These are phyloP conservation scores for Priceomyces melissophilus DNA, from an alignment of 805 yeast genomes.

Conservation along the genomic window DNA sequence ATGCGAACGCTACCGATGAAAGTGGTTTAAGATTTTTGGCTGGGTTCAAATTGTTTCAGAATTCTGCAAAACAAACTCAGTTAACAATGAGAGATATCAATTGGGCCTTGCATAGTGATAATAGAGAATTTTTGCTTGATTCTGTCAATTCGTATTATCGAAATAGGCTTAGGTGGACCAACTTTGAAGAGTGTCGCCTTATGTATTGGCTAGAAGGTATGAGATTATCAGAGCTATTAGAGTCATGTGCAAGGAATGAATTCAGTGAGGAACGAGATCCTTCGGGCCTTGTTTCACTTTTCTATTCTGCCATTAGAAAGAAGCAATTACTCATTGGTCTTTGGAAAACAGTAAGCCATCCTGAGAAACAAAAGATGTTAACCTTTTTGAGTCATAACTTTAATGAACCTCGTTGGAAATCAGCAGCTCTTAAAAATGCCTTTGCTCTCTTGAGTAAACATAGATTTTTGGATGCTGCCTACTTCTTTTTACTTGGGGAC, in stretches of 20 bases:
- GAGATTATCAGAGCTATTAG: slow-evolving; percentile 44
- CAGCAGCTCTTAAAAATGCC: slow-evolving; percentile 91
- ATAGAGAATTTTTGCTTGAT: slow-evolving; percentile 62
- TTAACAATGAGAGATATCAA: slow-evolving; percentile 76
- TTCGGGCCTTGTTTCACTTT: slow-evolving; percentile 59
- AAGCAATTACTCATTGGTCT: slow-evolving; percentile 73
- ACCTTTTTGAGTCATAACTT: slow-evolving; percentile 78
- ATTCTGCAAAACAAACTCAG: slow-evolving; percentile 44
- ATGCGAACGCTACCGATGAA: slow-evolving; percentile 45
- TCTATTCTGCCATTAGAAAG: slow-evolving; percentile 74
- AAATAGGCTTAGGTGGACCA: slow-evolving; percentile 55
- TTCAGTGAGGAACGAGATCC: slow-evolving; percentile 70
- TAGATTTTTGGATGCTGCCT: slow-evolving; percentile 81
- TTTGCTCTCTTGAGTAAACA: slow-evolving; percentile 87
- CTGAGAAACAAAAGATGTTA: slow-evolving; percentile 80
- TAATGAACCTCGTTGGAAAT: slow-evolving; percentile 68
- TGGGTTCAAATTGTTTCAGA: slow-evolving; percentile 65
- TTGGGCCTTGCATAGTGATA: slow-evolving; percentile 85
- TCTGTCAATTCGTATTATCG: slow-evolving; percentile 43
- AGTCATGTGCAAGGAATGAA: slow-evolving; percentile 67
- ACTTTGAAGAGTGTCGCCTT: slow-evolving; percentile 58
- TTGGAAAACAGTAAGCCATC: slow-evolving; percentile 78
- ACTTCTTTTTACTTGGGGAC: slow-evolving; percentile 78
- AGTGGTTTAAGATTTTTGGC: slow-evolving; percentile 71
- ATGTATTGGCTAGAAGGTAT: slow-evolving; percentile 60